Evolutionary conservation across 108 stramenopile species (phyloP).

Genomic region (Cyclotella baltica): DNA sequence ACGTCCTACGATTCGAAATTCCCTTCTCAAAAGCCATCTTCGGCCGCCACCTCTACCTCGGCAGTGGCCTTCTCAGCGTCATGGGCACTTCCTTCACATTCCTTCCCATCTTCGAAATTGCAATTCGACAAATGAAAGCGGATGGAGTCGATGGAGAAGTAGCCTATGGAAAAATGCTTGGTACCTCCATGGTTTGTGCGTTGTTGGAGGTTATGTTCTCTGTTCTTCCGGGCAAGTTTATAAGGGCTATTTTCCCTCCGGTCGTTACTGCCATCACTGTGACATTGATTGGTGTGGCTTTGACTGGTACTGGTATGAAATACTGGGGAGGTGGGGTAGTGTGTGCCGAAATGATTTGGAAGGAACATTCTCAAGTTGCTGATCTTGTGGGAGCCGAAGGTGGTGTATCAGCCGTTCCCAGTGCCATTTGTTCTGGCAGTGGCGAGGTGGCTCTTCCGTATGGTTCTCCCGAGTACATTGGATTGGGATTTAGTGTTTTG

Average conservation of each 20-base stretch:
- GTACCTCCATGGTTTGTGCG: constrained; percentile 75
- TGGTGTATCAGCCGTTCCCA: constrained; percentile 42
- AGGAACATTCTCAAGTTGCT: constrained; percentile 46
- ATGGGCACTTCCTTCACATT: constrained; percentile 87
- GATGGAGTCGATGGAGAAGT: constrained; percentile 62
- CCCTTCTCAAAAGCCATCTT: constrained; percentile 66
- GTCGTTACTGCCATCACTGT: constrained; percentile 76
- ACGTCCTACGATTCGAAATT: constrained; percentile 62
- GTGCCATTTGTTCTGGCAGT: constrained; percentile 44
- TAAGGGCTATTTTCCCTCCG: constrained; percentile 76
- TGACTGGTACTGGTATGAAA: constrained; percentile 86
- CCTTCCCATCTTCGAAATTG: constrained; percentile 83
- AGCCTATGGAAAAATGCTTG: constrained; percentile 83
- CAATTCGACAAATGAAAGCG: constrained; percentile 65
- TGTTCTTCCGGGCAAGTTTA: constrained; percentile 52
- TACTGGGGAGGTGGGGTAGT: constrained; percentile 89
- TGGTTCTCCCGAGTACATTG: constrained; percentile 72
- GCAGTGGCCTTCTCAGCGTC: constrained; percentile 77
- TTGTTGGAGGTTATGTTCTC: constrained; percentile 68
- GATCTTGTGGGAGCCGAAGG: constrained; percentile 40
- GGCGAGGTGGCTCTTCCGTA: constrained; percentile 54
- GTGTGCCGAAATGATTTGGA: constrained; percentile 82
- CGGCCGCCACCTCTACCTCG: constrained; percentile 56
- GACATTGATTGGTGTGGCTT: constrained; percentile 82
- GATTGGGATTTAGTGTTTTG: constrained; percentile 65